phyloP scores from a whole-genome alignment of 495 filamentous ascomycete genomes.

The Trichocladium uniseriatum region DNA sequence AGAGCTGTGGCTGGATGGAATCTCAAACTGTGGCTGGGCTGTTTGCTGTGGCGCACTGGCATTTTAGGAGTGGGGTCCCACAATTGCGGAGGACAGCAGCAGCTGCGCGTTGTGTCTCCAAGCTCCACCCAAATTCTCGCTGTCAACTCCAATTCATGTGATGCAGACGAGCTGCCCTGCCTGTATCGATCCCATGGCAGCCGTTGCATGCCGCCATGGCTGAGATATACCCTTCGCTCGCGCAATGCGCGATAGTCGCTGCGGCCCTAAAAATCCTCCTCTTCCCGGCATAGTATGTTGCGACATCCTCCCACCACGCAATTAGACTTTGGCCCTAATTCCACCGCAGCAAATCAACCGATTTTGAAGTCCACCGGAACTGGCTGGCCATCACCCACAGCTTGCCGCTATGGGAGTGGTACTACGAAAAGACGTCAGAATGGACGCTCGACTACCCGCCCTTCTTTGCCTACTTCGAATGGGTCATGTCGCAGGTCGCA shows the following conservation, averaged over 20 bases:
- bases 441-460: slow-evolving; percentile 99
- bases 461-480: slow-evolving; percentile 96
- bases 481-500: slow-evolving; percentile 76
- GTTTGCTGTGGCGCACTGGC: no score
- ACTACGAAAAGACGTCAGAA: slow-evolving; percentile 93
- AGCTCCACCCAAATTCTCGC: not conserved
- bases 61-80: no score
- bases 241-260: slow-evolving; percentile 78
- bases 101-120: no score
- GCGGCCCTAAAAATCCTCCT: slow-evolving; percentile 88
- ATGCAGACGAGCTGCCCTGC: no score
- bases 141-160: not conserved
- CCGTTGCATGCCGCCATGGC: slow-evolving; percentile 50
- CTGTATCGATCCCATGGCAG: no score
- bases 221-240: slow-evolving; percentile 72
- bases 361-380: slow-evolving; percentile 97
- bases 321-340: no score
- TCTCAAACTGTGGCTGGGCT: no score
- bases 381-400: slow-evolving; percentile 94
- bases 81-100: no score
- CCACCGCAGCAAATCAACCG: slow-evolving; percentile 86
- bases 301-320: not conserved
- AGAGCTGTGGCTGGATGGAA: not conserved
- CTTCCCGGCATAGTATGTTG: slow-evolving; percentile 88
- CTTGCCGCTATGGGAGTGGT: slow-evolving; percentile 82